Percentiles rank a stretch among this genome's conserved stretches.
These are phyloP conservation scores for Fusarium incarnatum DNA, from an alignment of 2,329 filamentous ascomycete genomes.

Conservation along the genomic window DNA sequence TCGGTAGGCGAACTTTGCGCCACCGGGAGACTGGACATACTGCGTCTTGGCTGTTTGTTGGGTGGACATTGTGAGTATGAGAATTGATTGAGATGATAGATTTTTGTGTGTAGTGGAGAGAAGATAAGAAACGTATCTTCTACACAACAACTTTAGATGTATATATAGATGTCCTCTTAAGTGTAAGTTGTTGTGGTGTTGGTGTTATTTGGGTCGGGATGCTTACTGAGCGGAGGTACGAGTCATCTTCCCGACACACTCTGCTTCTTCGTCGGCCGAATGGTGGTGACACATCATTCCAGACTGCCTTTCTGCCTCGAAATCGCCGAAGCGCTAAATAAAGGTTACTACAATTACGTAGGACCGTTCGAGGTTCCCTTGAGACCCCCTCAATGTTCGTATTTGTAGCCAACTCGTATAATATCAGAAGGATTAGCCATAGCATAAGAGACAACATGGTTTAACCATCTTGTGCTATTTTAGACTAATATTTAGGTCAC, in stretches of 20 bases:
- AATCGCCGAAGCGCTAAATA: neutral
- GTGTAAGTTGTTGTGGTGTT: neutral
- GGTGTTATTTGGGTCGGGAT: neutral
- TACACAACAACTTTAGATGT: fast-evolving
- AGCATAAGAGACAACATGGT: too few relatives aligned
- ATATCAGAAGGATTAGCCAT: too few relatives aligned
- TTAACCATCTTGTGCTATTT: too few relatives aligned
- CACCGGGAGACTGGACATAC: neutral
- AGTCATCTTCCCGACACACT: neutral
- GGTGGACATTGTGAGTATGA: neutral
- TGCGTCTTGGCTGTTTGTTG: constrained; percentile 13
- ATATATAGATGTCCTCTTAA: neutral
- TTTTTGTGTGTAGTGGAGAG: neutral
- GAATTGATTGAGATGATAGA: neutral
- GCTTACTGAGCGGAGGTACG: neutral
- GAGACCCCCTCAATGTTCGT: too few relatives aligned
- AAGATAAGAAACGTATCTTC: too few relatives aligned
- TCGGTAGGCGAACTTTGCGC: constrained; percentile 4
- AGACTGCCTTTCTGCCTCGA: neutral
- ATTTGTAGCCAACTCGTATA: too few relatives aligned
- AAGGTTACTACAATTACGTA: neutral
- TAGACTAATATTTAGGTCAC: too few relatives aligned
- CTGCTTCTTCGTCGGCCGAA: neutral
- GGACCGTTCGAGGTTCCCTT: too few relatives aligned
- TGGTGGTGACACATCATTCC: neutral